Evolutionary conservation across 805 yeast genomes (phyloP), one percentile per base, ranked within the genome.

Genomic region (Saccharomyces mikatae): DNA sequence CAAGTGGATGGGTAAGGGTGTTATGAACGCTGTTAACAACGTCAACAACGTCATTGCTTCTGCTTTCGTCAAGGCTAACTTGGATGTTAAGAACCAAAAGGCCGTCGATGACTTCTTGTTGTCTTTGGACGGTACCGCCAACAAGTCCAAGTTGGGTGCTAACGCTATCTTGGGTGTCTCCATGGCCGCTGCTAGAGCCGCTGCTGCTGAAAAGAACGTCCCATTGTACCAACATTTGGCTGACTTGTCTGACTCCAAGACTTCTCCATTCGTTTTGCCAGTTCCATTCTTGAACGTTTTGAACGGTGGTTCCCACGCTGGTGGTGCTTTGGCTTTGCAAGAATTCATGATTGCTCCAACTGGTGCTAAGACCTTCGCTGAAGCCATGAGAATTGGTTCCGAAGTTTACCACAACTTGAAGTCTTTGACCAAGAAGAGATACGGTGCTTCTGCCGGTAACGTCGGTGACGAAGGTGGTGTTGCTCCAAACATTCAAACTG

Each of bases 391-490:
- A 82, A 87, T 89, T 64, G 98, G 98, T 75, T 76, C 96, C 60
- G 99, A 92, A 82, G 97, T 91, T 67, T 92, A 92, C 94, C 98
- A 92, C 85, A 80, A 82, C 79, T 84, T 92, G 77, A 94, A 94
- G 83, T 77, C 91, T 63, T 79, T 87, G 70, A 86, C 98, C 76
- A 88, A 89, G 84, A 86, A 89, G 85, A 81, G 79, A 76, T 94
- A 92, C 86, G 99, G 99, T 74, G 86, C 89, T 73, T 86, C 96
- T 61, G 99, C 99, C 71, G 98, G 97, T 80, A 92, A 92, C 81
- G 99, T 92, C 74, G 99, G 99, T 84, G 99, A 92, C 78, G 99
- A 92, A 83, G 99, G 99, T 87, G 99, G 99, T 85, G 97, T 92
- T 81, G 99, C 99, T 70, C 99, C 99, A 77, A 89, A 90, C 77